A percentile compares a stretch with the other conserved stretches of the same genome.
phyloP scores from a whole-genome alignment of 2,329 filamentous ascomycete species.

The Arthrinium phaeospermum region DNA sequence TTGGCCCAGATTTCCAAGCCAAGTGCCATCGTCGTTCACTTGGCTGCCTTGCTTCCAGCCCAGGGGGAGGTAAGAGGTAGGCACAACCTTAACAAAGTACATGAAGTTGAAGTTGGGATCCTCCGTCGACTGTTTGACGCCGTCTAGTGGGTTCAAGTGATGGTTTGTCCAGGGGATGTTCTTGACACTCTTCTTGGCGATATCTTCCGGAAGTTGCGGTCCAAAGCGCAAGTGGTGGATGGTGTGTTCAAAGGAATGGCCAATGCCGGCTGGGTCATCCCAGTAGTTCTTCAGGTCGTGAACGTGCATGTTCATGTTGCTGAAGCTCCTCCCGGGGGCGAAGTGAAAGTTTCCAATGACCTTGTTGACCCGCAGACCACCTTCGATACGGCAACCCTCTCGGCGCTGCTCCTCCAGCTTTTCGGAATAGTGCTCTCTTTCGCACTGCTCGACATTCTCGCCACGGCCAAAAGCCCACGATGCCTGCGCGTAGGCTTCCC shows the following conservation, averaged over 20 bases:
- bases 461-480: slow-evolving; percentile 95
- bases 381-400: slow-evolving; percentile 95
- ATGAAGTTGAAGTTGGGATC: slow-evolving; percentile 94
- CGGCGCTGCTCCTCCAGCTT: slow-evolving; percentile 84
- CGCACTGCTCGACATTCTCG: slow-evolving; percentile 92
- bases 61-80: slow-evolving; percentile 90
- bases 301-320: slow-evolving; percentile 94
- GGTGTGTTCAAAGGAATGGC: slow-evolving; percentile 87
- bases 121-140: slow-evolving; percentile 74
- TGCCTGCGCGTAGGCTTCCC: slow-evolving; percentile 87
- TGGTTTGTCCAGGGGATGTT: slow-evolving; percentile 79
- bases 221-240: slow-evolving; percentile 93
- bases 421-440: slow-evolving; percentile 91
- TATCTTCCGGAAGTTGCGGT: slow-evolving; percentile 80
- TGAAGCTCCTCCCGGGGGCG: slow-evolving; percentile 94
- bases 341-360: slow-evolving; percentile 99
- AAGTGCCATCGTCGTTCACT: slow-evolving; percentile 56
- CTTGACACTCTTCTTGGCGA: slow-evolving; percentile 62
- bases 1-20: slow-evolving; percentile 72
- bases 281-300: slow-evolving; percentile 98
- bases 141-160: slow-evolving; percentile 90
- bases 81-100: slow-evolving; percentile 99
- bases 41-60: slow-evolving; percentile 67
- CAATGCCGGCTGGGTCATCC: slow-evolving; percentile 63
- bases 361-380: slow-evolving; percentile 93